phyloP scores from a whole-genome alignment of 140 eudicot genomes.

The Erigeron philadelphicus region DNA sequence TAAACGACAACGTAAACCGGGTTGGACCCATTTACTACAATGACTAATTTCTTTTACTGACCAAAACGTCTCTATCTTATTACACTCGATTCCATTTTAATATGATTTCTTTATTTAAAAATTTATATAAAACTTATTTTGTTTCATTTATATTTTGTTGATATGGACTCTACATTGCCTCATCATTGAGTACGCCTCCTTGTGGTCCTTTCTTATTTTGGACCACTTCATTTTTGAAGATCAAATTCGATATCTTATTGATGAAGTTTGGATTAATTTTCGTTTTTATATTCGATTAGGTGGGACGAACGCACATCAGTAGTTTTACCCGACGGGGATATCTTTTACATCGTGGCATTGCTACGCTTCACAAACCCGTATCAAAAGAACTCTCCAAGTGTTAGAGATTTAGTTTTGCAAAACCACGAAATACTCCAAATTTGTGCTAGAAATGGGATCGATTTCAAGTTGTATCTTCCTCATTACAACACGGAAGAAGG shows the following conservation, averaged over 20 bases:
- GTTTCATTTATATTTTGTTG: constrained; percentile 16
- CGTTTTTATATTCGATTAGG: constrained; percentile 33
- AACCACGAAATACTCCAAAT: constrained; percentile 52
- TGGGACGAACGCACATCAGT: constrained; percentile 83
- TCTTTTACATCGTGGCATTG: constrained; percentile 80
- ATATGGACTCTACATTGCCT: constrained; percentile 28
- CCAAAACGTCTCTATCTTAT: constrained; percentile 29
- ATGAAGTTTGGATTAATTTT: constrained; percentile 18
- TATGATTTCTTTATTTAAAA: neutral
- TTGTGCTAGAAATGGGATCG: constrained; percentile 48
- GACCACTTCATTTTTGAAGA: constrained; percentile 23
- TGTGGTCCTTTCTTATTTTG: constrained; percentile 28
- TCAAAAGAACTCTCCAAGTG: constrained; percentile 45
- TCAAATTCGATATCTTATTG: constrained; percentile 20
- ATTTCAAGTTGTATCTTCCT: constrained; percentile 71
- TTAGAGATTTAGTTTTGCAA: constrained; percentile 48
- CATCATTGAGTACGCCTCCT: constrained; percentile 35
- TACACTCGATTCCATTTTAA: neutral
- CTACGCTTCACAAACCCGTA: constrained; percentile 61
- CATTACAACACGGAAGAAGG: constrained; percentile 51
- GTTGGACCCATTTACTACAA: constrained; percentile 35
- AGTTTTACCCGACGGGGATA: constrained; percentile 71
- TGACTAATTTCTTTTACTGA: constrained; percentile 35
- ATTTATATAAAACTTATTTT: neutral
- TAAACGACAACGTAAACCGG: constrained; percentile 45